These are phyloP conservation scores for Ogataea allantospora DNA, from an alignment of 805 yeast genomes.

Conservation along the genomic window DNA sequence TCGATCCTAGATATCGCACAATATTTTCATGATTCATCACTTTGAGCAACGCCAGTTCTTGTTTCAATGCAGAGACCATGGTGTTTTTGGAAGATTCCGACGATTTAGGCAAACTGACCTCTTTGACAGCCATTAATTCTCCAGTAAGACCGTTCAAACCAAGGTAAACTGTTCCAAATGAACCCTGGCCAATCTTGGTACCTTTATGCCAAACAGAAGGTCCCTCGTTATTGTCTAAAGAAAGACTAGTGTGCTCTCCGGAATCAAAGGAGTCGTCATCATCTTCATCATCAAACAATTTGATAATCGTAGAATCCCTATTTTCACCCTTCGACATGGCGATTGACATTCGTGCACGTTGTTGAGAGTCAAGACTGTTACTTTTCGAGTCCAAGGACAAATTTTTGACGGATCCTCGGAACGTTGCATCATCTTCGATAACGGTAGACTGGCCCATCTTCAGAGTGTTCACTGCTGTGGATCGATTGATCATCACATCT, in stretches of 20 bases:
- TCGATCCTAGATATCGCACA: slow-evolving; percentile 88
- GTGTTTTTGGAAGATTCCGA: slow-evolving; percentile 30
- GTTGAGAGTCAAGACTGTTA: slow-evolving; percentile 7
- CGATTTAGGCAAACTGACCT: slow-evolving; percentile 64
- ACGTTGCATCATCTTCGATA: slow-evolving; percentile 2
- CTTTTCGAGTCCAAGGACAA: slow-evolving; percentile 4
- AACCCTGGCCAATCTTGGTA: slow-evolving; percentile 89
- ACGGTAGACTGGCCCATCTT: slow-evolving; percentile 15
- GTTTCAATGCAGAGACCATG: slow-evolving; percentile 78
- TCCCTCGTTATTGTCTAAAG: slow-evolving; percentile 45
- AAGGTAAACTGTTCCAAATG: slow-evolving; percentile 89
- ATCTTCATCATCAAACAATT: slow-evolving; percentile 43
- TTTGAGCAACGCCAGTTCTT: slow-evolving; percentile 74
- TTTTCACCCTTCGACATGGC: slow-evolving; percentile 19
- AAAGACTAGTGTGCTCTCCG: slow-evolving; percentile 39
- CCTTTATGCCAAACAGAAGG: slow-evolving; percentile 92
- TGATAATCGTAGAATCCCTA: slow-evolving; percentile 43
- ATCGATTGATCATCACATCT: slow-evolving; percentile 56
- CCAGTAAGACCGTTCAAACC: slow-evolving; percentile 93
- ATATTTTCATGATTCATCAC: slow-evolving; percentile 88
- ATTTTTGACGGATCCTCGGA: slow-evolving; percentile 7
- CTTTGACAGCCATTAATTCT: slow-evolving; percentile 95
- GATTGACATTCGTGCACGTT: slow-evolving; percentile 22
- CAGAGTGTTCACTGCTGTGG: slow-evolving; percentile 51
- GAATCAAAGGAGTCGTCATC: slow-evolving; percentile 35